These are phyloP conservation scores for Penicillium palitans DNA, from an alignment of 2,329 filamentous ascomycete genomes.

Conservation along the genomic window DNA sequence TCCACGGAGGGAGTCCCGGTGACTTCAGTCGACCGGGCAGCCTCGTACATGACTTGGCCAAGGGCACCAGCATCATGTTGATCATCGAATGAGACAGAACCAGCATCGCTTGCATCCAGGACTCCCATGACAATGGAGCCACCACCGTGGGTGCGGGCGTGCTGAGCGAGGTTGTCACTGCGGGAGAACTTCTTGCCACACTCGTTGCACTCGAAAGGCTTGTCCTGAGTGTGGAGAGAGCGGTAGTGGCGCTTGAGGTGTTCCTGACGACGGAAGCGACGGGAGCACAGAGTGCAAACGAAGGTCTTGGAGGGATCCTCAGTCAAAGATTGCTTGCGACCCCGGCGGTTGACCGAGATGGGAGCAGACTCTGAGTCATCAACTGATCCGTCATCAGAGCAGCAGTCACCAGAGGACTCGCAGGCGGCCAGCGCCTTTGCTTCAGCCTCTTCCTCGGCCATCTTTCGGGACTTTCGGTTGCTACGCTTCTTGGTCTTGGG, in stretches of 20 bases:
- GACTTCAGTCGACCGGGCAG: conserved; percentile 67
- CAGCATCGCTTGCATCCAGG: conserved; percentile 67
- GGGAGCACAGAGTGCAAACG: conserved; percentile 92
- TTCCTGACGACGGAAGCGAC: conserved; percentile 96
- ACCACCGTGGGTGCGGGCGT: conserved; percentile 87
- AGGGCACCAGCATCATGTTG: conserved; percentile 65
- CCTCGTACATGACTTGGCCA: conserved; percentile 79
- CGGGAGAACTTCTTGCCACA: conserved; percentile 99
- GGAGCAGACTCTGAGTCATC: conserved; percentile 43
- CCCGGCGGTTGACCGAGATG: conserved; percentile 76
- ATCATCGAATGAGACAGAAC: conserved; percentile 44
- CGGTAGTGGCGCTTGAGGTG: conserved; percentile 98
- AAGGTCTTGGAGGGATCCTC: conserved; percentile 99
- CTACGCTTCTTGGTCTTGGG: conserved; percentile 53
- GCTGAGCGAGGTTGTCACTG: conserved; percentile 95
- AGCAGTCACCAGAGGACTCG: conserved; percentile 18
- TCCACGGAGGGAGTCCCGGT: conserved; percentile 47
- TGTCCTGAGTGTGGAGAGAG: conserved; percentile 96
- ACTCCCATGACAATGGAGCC: conserved; percentile 90
- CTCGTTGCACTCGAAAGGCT: conserved; percentile 96
- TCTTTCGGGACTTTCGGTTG: conserved; percentile 46
- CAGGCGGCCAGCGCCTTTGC: conserved; percentile 35
- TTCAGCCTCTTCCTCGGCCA: conserved; percentile 49
- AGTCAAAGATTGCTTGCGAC: conserved; percentile 96
- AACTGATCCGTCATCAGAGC: conserved; percentile 47